Percentiles rank a stretch among this genome's conserved stretches.
phyloP scores from a whole-genome alignment of 1,284 basidiomycete species.

The Apiotrichum gamsii region DNA sequence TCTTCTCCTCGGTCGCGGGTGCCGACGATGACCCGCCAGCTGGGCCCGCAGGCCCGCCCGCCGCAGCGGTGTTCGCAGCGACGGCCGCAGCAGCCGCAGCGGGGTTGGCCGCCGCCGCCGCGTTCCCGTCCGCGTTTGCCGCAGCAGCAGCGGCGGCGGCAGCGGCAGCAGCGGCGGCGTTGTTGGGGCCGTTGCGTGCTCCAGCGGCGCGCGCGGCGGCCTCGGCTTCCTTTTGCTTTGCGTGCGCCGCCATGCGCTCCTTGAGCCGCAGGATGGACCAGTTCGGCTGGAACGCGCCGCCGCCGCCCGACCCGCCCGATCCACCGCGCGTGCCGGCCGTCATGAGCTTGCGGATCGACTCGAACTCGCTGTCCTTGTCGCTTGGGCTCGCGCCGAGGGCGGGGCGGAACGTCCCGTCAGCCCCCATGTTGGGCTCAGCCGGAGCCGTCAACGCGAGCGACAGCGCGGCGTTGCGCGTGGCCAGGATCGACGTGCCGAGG shows the following conservation, averaged over 20 bases:
- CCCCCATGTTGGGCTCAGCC: constrained; percentile 31
- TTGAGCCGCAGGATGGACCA: constrained; percentile 35
- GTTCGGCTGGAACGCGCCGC: constrained; percentile 33
- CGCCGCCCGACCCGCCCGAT: background rate
- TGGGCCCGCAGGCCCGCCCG: background rate
- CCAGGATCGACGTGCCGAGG: constrained; percentile 45
- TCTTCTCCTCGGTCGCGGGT: constrained; percentile 3
- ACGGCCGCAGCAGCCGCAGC: background rate
- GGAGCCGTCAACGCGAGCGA: constrained; percentile 42
- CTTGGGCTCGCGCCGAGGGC: constrained; percentile 3
- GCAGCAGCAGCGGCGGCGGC: constrained; percentile 1
- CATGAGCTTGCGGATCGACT: constrained; percentile 34
- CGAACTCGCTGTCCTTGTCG: constrained; percentile 24
- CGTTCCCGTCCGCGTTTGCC: background rate
- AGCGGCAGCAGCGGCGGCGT: background rate
- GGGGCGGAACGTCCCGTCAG: constrained; percentile 33
- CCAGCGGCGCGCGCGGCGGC: constrained; percentile 12
- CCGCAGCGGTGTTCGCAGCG: background rate
- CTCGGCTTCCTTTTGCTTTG: constrained; percentile 14
- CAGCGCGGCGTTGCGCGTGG: constrained; percentile 44
- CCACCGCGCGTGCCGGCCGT: constrained; percentile 23
- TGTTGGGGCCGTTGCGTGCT: background rate
- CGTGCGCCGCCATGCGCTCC: constrained; percentile 23
- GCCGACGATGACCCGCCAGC: background rate
- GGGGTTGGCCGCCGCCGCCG: background rate